Conservation (phyloP, 1,139 yeast species). For the Tardiomyces depauwii region DNA sequence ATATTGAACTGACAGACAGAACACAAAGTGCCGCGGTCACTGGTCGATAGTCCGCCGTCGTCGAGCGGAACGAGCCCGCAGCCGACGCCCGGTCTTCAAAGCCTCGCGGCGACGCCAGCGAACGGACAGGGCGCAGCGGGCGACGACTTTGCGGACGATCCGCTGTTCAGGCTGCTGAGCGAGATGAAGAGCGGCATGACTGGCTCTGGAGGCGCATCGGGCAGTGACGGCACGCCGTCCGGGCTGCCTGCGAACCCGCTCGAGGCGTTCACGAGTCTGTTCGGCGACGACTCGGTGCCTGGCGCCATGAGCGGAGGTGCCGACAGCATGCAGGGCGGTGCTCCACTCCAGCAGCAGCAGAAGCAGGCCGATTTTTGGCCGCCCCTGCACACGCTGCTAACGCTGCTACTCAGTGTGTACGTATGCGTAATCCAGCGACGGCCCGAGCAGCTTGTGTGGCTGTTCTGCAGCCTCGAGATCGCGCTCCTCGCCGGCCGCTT, state of each 20-base stretch:
- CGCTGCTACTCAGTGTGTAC: constrained; percentile 11
- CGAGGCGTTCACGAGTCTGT: no score
- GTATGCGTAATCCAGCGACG: no score
- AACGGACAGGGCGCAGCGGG: background rate
- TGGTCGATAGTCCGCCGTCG: constrained; percentile 7
- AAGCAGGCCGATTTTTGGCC: constrained; percentile 13
- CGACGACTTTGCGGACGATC: constrained; percentile 11
- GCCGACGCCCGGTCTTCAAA: constrained; percentile 2
- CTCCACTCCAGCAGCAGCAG: background rate
- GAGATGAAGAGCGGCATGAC: constrained; percentile 6
- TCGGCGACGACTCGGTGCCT: constrained; percentile 6
- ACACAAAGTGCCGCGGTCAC: background rate
- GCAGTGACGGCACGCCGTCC: no score
- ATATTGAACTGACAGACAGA: no score
- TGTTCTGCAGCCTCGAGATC: constrained; percentile 23
- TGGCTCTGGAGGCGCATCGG: background rate
- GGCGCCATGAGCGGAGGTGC: background rate
- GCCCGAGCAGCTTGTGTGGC: constrained; percentile 13
- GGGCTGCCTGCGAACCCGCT: no score
- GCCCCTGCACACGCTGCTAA: constrained; percentile 14
- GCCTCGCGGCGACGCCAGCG: constrained; percentile 2
- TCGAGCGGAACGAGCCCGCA: constrained; percentile 3
- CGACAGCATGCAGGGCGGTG: background rate
- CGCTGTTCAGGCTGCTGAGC: constrained; percentile 11
- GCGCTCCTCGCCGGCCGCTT: constrained; percentile 22